Evolutionary conservation across 1,284 basidiomycete species (phyloP), one percentile per base, ranked within the genome.

Genomic region (Tilletia walkeri): DNA sequence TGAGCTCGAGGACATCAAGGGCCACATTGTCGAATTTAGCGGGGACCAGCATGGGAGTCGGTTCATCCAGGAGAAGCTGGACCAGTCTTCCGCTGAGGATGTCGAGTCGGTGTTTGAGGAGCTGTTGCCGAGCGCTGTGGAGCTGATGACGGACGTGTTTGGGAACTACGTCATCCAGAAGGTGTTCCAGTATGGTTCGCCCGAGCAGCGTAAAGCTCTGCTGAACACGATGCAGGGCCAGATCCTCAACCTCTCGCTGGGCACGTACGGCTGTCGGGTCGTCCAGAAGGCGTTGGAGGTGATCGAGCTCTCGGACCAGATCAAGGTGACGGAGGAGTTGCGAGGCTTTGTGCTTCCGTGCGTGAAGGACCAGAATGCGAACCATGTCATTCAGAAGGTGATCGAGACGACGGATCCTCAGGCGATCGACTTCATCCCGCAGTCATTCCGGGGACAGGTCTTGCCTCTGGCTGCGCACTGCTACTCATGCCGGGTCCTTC

Each of bases 151-250:
- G 75, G 94, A 98, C 81, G 93, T 98, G 54, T 99, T 97, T 83
- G 95, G 95, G 71, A 99, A 99, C 86, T 99, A 82, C 49, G 92
- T 94, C 70, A 90, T 97, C 71, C 95, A 99, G 84, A 97, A 97
- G 85, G 85, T 98, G 78, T 92, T 98, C 78, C 95, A 99, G 84
- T 88, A 92, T 80, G 94, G 95, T 34, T 91, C 90, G 18, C 88
- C 89, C 72, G 85, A 72, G 67, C 78, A 84, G 70, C 91, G 91
- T 80, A 88, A 88, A 1, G 85, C 88, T 9, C 86, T 98, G 59
- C 90, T 89, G 1, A 88, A 86, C 68, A 88, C 89, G 53, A 92
- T 99, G 88, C 90, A 93, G 80, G 90, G 90, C 0, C 90, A 92
- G 10, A 86, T 99, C 61, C 92, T 56, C 20, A 30, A 20, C 20